Base-by-base conservation (phyloP, 139 green algal genomes). In the Chlamydomonas schloesseri region DNA sequence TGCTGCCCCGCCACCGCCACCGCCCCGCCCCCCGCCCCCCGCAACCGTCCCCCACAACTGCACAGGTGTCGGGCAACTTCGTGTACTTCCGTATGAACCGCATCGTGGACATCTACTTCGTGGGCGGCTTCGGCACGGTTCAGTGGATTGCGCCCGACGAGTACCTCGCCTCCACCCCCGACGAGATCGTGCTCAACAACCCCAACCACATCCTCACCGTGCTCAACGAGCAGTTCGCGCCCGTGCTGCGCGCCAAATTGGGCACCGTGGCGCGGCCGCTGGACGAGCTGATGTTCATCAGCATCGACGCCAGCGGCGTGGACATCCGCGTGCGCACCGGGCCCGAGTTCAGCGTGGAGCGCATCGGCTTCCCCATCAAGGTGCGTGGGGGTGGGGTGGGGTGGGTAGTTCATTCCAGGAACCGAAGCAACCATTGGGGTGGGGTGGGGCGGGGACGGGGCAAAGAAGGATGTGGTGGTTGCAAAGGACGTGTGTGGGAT, bases 81-180 rank as follows among this genome's bases (percentile, higher is more conserved):
- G 82, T 94, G 34, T 98, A 95, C 94, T 99, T 98, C 91, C 78
- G 95, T 33, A 99, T 99, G 97, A 93, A 99, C 90, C 90, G 92
- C 82, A 97, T 99, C 62, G 92, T 93, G 34, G 98, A 99, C 94
- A 98, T 99, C 84, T 99, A 99, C 90, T 99, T 99, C 89, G 97
- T 99, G 73, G 83, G 73, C 42, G 92, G 93, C 24, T 96, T 96
- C 82, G 91, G 91, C 23, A 96, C 93, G 46, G 89, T 96, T 67
- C 91, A 95, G 85, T 99, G 97, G 97, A 95, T 99, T 64, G 94
- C 98, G 42, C 89, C 96, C 11, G 87, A 88, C 0, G 96, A 99
- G 85, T 99, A 99, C 93, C 90, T 91, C 29, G 62, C 70, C 4
- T 90, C 88, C 17, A 85, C 90, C 34, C 98, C 98, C 23, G 98